Evolutionary conservation across 306 rosid genomes (phyloP).

Genomic region (Cicer judaicum): DNA sequence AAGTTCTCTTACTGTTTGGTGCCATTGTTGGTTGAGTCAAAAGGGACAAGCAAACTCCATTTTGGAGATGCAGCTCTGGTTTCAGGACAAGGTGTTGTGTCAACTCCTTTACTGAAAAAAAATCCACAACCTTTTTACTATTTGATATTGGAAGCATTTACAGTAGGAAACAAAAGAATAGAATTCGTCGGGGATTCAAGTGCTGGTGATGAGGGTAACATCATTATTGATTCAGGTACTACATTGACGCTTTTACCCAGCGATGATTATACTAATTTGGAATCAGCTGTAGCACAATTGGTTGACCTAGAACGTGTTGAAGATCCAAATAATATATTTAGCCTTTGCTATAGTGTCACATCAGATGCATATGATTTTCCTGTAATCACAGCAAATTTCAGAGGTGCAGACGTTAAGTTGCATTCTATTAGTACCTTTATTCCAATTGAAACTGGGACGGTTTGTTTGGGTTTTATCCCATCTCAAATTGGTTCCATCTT

Average conservation of each 20-base stretch:
- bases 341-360: background rate
- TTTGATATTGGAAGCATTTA: constrained; percentile 16
- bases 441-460: background rate
- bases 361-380: background rate
- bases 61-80: constrained; percentile 39
- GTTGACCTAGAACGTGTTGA: background rate
- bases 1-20: constrained; percentile 63
- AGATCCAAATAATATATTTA: background rate
- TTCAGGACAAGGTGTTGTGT: background rate
- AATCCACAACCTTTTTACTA: background rate
- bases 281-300: constrained; percentile 11
- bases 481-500: constrained; percentile 11
- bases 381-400: constrained; percentile 44
- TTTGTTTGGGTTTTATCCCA: too few relatives aligned
- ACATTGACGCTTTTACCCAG: constrained; percentile 39
- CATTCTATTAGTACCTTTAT: constrained; percentile 43
- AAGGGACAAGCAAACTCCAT: background rate
- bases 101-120: background rate
- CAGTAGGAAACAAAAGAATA: constrained; percentile 1
- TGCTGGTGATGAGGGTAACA: background rate
- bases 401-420: constrained; percentile 47
- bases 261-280: constrained; percentile 25
- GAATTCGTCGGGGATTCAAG: background rate
- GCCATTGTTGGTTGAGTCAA: background rate
- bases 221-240: constrained; percentile 56